phyloP scores from a whole-genome alignment of 2,329 filamentous ascomycete species.

The Beauveria sp. region DNA sequence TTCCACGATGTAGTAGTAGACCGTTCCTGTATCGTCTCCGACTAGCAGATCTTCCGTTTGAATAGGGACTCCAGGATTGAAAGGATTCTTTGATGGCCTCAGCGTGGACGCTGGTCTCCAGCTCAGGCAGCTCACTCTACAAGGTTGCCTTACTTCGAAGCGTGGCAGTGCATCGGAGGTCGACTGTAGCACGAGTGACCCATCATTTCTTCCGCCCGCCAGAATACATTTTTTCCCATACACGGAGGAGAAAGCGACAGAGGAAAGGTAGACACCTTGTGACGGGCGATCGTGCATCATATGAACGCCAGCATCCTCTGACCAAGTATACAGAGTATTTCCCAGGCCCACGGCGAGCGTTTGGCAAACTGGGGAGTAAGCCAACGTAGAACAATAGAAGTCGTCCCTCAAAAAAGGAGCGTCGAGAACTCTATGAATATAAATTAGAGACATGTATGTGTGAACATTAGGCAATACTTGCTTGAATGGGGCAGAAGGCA shows the following conservation, averaged over 20 bases:
- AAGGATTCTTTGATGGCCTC: slow-evolving; percentile 44
- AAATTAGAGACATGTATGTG: background rate
- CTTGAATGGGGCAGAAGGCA: slow-evolving; percentile 74
- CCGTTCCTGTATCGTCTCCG: slow-evolving; percentile 71
- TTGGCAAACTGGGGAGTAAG: slow-evolving; percentile 68
- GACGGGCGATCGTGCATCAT: slow-evolving; percentile 30
- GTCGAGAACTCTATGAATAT: slow-evolving; percentile 61
- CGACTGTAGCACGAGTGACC: slow-evolving; percentile 70
- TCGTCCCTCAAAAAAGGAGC: slow-evolving; percentile 86
- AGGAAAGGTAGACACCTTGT: slow-evolving; percentile 56
- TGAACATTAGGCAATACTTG: slow-evolving; percentile 31
- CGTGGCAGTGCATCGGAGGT: slow-evolving; percentile 61
- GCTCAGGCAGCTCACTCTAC: slow-evolving; percentile 68
- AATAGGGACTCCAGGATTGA: slow-evolving; percentile 41
- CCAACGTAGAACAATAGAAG: slow-evolving; percentile 88
- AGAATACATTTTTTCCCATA: slow-evolving; percentile 72
- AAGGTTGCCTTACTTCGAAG: slow-evolving; percentile 66
- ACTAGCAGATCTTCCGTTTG: slow-evolving; percentile 77
- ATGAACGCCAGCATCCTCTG: slow-evolving; percentile 60
- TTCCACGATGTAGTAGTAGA: slow-evolving; percentile 87
- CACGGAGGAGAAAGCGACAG: slow-evolving; percentile 80
- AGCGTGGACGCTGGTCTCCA: slow-evolving; percentile 62
- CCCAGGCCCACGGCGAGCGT: slow-evolving; percentile 79
- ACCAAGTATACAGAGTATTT: slow-evolving; percentile 80
- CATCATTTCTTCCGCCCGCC: slow-evolving; percentile 74